Evolutionary conservation across 352 stramenopile genomes (phyloP).

Genomic region (Phytopythium cucurbitacearum): DNA sequence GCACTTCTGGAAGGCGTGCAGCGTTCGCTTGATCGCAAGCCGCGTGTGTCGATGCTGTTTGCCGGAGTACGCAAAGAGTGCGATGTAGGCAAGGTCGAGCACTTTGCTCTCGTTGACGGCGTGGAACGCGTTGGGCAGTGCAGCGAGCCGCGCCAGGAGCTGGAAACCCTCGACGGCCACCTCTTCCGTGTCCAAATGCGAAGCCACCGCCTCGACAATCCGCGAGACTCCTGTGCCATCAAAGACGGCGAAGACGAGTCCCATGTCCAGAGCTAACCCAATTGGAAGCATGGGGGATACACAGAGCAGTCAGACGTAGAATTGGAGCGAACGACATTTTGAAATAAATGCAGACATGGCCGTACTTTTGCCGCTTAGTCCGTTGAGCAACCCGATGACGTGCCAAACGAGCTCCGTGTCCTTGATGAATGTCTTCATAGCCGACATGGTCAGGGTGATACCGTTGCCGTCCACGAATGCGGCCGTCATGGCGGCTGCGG

Average conservation of each 20-base stretch:
- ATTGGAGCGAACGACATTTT: background rate
- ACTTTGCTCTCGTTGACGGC: slow-evolving; percentile 62
- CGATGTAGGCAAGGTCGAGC: slow-evolving; percentile 67
- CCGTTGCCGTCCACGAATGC: slow-evolving; percentile 64
- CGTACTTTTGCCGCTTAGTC: slow-evolving; percentile 50
- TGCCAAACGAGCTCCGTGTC: slow-evolving; percentile 78
- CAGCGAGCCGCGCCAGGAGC: slow-evolving; percentile 47
- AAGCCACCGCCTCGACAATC: slow-evolving; percentile 61
- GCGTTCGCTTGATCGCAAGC: slow-evolving; percentile 51
- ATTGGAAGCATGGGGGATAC: background rate
- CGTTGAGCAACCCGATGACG: slow-evolving; percentile 63
- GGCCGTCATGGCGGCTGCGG: slow-evolving; percentile 39
- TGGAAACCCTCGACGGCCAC: slow-evolving; percentile 74
- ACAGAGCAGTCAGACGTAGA: background rate
- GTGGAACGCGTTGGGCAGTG: slow-evolving; percentile 34
- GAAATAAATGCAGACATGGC: background rate
- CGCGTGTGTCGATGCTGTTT: slow-evolving; percentile 59
- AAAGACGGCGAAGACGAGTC: slow-evolving; percentile 42
- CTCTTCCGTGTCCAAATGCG: slow-evolving; percentile 68
- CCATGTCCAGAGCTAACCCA: slow-evolving; percentile 34
- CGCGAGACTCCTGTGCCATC: slow-evolving; percentile 49
- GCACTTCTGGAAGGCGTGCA: slow-evolving; percentile 69
- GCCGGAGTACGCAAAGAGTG: slow-evolving; percentile 61
- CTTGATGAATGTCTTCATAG: slow-evolving; percentile 44
- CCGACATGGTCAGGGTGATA: slow-evolving; percentile 42